Evolutionary conservation across 202 grass and related monocot genomes (phyloP).

Genomic region (Saccharum hybrid): DNA sequence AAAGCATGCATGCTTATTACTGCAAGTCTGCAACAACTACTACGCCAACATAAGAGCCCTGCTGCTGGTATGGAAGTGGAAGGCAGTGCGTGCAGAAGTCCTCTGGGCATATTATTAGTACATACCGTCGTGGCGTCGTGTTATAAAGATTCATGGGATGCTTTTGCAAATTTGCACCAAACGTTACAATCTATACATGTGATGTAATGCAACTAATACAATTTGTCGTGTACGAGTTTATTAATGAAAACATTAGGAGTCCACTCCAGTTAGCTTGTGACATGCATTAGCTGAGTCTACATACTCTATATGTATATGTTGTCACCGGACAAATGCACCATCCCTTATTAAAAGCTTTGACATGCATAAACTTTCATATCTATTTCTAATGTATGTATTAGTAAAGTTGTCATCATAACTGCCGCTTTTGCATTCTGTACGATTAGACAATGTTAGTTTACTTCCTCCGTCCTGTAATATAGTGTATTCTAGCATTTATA

Average conservation of each 20-base stretch:
- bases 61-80: background rate
- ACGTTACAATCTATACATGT: background rate
- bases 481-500: no score
- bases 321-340: background rate
- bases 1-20: background rate
- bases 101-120: background rate
- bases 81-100: background rate
- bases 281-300: background rate
- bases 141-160: background rate
- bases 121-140: no score
- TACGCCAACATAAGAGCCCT: background rate
- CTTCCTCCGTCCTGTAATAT: no score
- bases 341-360: background rate
- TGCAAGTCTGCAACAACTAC: background rate
- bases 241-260: background rate
- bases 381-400: background rate
- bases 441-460: background rate
- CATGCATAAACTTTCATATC: background rate
- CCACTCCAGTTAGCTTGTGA: background rate
- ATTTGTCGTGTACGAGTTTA: background rate
- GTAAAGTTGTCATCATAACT: background rate
- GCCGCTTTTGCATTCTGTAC: background rate
- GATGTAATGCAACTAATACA: background rate
- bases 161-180: background rate
- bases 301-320: no score